Base-by-base conservation (phyloP, 495 filamentous ascomycete species). In the Penicillium salamii region DNA sequence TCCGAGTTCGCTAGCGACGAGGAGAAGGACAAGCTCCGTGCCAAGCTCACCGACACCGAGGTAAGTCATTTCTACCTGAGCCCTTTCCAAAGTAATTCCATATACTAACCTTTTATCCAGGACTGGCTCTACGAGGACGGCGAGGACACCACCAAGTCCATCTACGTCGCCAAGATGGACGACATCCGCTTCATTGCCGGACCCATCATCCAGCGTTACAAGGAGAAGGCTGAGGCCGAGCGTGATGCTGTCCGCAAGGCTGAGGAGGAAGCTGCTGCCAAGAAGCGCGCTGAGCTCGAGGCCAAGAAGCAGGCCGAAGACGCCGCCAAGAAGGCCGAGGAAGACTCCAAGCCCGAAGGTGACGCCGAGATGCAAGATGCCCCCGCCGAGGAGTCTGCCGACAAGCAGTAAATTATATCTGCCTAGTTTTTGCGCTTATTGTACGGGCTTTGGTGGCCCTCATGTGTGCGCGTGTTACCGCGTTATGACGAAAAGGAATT, bases 101-200 rank as follows among this genome's bases (percentile, higher is more conserved):
- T 37, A 20, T 48, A 34, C 39, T 55, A 37, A 55, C 42, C 5
- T 12, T 38, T 38, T 20, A 17, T 45, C 17, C 57, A 97, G 91
- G 91, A 97, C 57, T 99, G 93, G 93, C 83, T 99, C 45, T 97
- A 98, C 72, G 91, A 96, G 57, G 93, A 97, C 21, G 93, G 93
- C 57, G 91, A 97, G 49, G 93, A 97, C 66, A 81, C 91, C 62
- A 91, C 89, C 61, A 96, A 96, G 78, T 89, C 87, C 32, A 74
- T 91, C 53, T 99, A 99, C 72, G 78, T 91, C 41, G 79, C 88
- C 62, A 97, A 97, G 81, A 87, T 92, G 70, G 92, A 97, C 49
- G 93, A 99, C 67, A 90, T 99, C 69, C 88, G 89, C 60, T 84
- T 89, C 57, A 76, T 95, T 46, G 86, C 90, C 39, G 92, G 91